Percentiles rank a stretch among this genome's conserved stretches.
Conservation (phyloP, 257 asterid genomes). For the Ligustrum vulgare region DNA sequence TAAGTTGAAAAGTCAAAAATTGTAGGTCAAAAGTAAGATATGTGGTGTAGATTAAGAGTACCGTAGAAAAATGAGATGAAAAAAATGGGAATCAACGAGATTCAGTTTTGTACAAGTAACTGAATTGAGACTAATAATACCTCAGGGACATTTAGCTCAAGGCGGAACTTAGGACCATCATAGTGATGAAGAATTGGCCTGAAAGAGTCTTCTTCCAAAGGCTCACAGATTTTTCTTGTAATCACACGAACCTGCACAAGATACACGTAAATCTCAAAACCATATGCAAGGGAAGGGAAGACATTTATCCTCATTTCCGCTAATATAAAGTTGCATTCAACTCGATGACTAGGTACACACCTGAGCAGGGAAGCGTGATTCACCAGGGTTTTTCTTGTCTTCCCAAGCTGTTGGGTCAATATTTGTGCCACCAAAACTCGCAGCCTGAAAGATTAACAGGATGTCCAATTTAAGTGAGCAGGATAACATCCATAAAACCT, state of each 20-base stretch:
- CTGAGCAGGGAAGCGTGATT: slow-evolving; percentile 98
- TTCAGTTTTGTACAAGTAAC: background rate
- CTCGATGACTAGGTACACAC: slow-evolving; percentile 29
- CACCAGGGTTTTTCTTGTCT: slow-evolving; percentile 91
- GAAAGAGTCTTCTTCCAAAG: slow-evolving; percentile 92
- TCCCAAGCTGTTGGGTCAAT: slow-evolving; percentile 98
- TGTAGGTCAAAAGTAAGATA: no score
- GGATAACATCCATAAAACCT: background rate
- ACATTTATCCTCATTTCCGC: background rate
- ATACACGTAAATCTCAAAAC: background rate
- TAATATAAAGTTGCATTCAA: background rate
- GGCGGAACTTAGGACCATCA: slow-evolving; percentile 98
- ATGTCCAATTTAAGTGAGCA: background rate
- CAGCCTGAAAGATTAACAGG: slow-evolving; percentile 50
- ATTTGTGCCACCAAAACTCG: slow-evolving; percentile 91
- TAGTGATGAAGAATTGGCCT: slow-evolving; percentile 97
- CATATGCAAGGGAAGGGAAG: background rate
- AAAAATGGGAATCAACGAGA: background rate
- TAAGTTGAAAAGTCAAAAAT: no score
- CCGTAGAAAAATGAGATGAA: no score
- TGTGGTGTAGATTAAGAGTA: no score
- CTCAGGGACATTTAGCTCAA: slow-evolving; percentile 88
- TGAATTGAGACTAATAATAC: slow-evolving; percentile 34
- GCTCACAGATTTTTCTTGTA: slow-evolving; percentile 84
- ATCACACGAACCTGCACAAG: slow-evolving; percentile 63